Conservation (phyloP, 768 basidiomycete genomes). For the Gloeostereum incarnatum region DNA sequence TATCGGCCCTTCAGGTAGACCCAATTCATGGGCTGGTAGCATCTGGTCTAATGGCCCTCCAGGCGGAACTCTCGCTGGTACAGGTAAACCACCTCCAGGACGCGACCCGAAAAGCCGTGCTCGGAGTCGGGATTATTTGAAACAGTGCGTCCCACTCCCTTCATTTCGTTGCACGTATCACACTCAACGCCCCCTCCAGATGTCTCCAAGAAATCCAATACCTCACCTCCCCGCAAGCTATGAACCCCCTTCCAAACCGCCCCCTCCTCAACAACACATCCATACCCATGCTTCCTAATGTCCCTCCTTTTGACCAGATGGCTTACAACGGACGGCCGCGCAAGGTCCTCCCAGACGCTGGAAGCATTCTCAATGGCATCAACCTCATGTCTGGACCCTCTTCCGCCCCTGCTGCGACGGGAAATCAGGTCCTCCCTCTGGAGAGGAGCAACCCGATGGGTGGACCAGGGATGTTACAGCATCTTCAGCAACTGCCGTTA, state of each 20-base stretch:
- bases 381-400: constrained; percentile 42
- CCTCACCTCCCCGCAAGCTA: constrained; percentile 91
- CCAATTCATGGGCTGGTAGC: constrained; percentile 46
- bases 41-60: constrained; percentile 39
- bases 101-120: constrained; percentile 96
- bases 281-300: constrained; percentile 59
- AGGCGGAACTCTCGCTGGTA: constrained; percentile 31
- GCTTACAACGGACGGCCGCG: constrained; percentile 73
- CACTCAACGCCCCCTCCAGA: constrained; percentile 26
- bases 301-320: constrained; percentile 66
- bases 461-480: constrained; percentile 28
- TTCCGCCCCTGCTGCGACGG: constrained; percentile 36
- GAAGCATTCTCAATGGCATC: constrained; percentile 58
- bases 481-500: constrained; percentile 16
- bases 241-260: constrained; percentile 92
- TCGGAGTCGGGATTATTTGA: constrained; percentile 91
- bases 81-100: constrained; percentile 68
- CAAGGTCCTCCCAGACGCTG: constrained; percentile 68
- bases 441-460: constrained; percentile 43
- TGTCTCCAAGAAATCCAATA: constrained; percentile 98
- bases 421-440: constrained; percentile 28
- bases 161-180: neutral
- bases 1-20: constrained; percentile 37
- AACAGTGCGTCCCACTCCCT: constrained; percentile 56
- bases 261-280: constrained; percentile 62